phyloP scores from a whole-genome alignment of 208 protist species.

The Tritrichomonas foetus region DNA sequence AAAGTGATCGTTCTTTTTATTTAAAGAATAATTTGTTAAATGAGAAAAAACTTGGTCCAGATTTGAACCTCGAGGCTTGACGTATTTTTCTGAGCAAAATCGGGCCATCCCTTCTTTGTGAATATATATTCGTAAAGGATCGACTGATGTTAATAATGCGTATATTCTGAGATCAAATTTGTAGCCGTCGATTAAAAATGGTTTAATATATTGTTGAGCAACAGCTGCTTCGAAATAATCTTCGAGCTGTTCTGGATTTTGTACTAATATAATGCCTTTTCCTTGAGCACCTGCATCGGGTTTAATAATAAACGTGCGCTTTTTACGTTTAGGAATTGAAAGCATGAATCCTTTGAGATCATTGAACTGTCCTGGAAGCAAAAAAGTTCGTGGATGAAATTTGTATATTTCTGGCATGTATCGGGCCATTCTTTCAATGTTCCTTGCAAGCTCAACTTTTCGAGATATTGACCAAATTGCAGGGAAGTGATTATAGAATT shows the following conservation, averaged over 20 bases:
- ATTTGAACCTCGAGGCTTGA: constrained; percentile 8
- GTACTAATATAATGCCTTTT: not conserved
- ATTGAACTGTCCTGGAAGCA: not conserved
- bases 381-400: not conserved
- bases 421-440: not conserved
- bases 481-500: constrained; percentile 25
- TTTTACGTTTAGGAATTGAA: not conserved
- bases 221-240: constrained; percentile 1
- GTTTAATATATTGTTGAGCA: constrained; percentile 46
- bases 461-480: not conserved
- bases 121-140: constrained; percentile 48
- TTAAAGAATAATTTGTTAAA: not conserved
- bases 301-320: not conserved
- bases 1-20: constrained; percentile 28
- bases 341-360: not conserved
- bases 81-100: constrained; percentile 45
- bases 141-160: constrained; percentile 45
- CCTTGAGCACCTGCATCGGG: not conserved
- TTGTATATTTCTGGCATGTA: constrained; percentile 19
- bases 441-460: constrained; percentile 24
- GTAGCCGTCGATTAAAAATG: constrained; percentile 49
- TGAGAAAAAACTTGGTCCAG: constrained; percentile 18
- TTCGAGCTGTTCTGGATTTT: not conserved
- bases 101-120: constrained; percentile 45
- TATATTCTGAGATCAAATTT: constrained; percentile 57